Conservation (phyloP, 2,329 filamentous ascomycete species). For the Apiospora phragmitis region DNA sequence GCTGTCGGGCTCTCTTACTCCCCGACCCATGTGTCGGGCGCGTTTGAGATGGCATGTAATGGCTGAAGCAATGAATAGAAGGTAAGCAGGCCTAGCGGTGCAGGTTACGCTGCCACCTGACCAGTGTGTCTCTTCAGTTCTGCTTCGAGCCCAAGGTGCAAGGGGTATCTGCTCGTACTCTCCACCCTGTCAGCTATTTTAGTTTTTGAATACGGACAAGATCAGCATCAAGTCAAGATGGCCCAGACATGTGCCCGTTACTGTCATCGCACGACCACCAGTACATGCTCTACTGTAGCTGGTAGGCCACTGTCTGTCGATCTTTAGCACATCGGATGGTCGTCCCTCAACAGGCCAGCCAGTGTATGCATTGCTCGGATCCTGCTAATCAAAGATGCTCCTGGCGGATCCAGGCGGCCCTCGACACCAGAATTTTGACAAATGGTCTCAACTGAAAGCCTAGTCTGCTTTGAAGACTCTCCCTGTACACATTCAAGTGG, state of each 20-base stretch:
- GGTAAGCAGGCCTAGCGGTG: not conserved
- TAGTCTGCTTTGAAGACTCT: not conserved
- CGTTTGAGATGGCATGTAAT: not conserved
- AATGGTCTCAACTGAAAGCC: not conserved
- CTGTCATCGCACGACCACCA: not conserved
- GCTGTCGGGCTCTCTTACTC: not conserved
- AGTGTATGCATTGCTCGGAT: not conserved
- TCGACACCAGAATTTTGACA: not conserved
- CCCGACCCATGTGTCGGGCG: not conserved
- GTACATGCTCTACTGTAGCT: not conserved
- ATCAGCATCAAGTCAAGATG: not conserved
- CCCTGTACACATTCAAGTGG: not conserved
- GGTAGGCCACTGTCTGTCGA: not conserved
- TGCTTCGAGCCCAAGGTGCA: not conserved
- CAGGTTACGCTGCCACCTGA: not conserved
- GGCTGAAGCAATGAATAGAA: not conserved
- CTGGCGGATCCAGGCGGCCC: not conserved
- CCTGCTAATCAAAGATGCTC: not conserved
- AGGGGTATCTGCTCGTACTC: not conserved
- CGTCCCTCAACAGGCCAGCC: not conserved
- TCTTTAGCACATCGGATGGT: not conserved
- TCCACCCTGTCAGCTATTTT: not conserved
- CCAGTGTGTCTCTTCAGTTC: no score
- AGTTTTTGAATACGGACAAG: not conserved
- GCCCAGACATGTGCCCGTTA: not conserved